Conservation (phyloP, 2,329 filamentous ascomycete species). For the Fusarium sp. region DNA sequence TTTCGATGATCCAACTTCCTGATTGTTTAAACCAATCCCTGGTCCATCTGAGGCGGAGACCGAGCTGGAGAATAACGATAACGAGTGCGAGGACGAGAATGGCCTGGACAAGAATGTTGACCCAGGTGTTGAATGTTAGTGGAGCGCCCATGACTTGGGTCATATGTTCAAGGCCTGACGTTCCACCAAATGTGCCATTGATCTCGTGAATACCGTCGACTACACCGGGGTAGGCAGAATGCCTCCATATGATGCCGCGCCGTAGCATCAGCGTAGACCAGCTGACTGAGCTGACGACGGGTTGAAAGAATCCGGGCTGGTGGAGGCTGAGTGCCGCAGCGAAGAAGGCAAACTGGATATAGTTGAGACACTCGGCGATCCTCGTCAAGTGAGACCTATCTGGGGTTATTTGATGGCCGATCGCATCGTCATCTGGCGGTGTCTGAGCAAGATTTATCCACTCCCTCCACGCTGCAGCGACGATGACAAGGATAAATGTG, state of each 20-base stretch:
- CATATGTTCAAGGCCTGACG: constrained; percentile 70
- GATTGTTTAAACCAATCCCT: constrained; percentile 58
- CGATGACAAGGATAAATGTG: constrained; percentile 23
- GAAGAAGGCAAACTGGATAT: constrained; percentile 79
- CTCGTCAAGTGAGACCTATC: constrained; percentile 35
- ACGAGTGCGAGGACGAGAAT: constrained; percentile 67
- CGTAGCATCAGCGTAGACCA: constrained; percentile 76
- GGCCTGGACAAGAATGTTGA: constrained; percentile 73
- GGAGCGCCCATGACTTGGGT: constrained; percentile 75
- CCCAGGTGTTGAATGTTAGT: constrained; percentile 72
- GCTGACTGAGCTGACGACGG: constrained; percentile 71
- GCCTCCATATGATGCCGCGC: constrained; percentile 42
- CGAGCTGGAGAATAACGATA: constrained; percentile 64
- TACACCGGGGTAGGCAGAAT: constrained; percentile 44
- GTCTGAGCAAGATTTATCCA: constrained; percentile 24
- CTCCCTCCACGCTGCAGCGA: constrained; percentile 34
- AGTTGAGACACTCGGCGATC: constrained; percentile 71
- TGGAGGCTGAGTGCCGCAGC: constrained; percentile 75
- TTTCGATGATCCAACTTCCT: constrained; percentile 38
- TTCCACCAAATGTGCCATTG: constrained; percentile 70
- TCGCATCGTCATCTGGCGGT: constrained; percentile 20
- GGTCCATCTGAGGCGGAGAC: constrained; percentile 30
- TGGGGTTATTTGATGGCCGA: neutral
- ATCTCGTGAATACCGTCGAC: constrained; percentile 71
- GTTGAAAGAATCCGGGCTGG: constrained; percentile 80